These are phyloP conservation scores for Wallacemonas sp. DNA, from an alignment of 208 protist genomes.

Conservation along the genomic window DNA sequence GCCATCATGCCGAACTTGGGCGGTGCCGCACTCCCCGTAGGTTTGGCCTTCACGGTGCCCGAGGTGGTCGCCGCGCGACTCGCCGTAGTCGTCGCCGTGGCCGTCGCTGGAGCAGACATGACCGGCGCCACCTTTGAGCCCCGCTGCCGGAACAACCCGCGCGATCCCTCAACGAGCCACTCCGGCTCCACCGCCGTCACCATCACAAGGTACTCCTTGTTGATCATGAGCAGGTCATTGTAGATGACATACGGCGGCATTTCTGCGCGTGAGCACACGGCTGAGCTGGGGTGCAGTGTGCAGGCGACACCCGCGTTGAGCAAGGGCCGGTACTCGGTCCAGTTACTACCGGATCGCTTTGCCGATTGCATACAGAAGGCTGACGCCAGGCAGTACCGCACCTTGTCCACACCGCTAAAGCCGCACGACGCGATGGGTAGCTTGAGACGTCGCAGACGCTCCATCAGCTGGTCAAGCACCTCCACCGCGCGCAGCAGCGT, in stretches of 20 bases:
- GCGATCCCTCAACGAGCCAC: slow-evolving; percentile 94
- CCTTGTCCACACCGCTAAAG: slow-evolving; percentile 79
- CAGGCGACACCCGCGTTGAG: slow-evolving; percentile 94
- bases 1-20: slow-evolving; percentile 4
- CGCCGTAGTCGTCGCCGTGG: not conserved
- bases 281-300: slow-evolving; percentile 96
- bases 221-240: slow-evolving; percentile 96
- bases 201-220: slow-evolving; percentile 96
- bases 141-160: slow-evolving; percentile 61
- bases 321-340: slow-evolving; percentile 98
- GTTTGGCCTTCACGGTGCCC: not conserved
- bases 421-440: slow-evolving; percentile 58
- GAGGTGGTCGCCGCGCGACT: not conserved
- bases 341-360: slow-evolving; percentile 86
- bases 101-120: not conserved
- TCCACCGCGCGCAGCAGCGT: slow-evolving; percentile 91
- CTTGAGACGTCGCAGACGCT: slow-evolving; percentile 92
- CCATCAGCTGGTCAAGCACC: slow-evolving; percentile 95
- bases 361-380: slow-evolving; percentile 97
- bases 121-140: not conserved
- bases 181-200: slow-evolving; percentile 97
- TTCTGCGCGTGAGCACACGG: slow-evolving; percentile 94
- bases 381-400: slow-evolving; percentile 94
- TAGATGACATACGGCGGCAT: slow-evolving; percentile 99
- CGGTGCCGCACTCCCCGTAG: not conserved